Conservation (phyloP, 2,329 filamentous ascomycete species). For the Stachybotrys chartarum region DNA sequence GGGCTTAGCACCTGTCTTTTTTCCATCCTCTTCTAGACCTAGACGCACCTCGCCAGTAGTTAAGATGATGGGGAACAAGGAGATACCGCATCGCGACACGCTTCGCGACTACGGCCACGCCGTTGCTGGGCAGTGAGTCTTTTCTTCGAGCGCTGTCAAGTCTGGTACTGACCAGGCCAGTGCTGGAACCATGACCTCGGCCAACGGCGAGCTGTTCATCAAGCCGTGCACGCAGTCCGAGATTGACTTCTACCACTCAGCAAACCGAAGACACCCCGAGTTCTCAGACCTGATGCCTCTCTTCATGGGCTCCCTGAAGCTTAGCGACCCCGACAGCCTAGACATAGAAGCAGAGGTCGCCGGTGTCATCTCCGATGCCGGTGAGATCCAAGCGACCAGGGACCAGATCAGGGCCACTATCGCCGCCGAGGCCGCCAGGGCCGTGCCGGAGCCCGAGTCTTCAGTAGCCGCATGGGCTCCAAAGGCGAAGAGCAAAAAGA, state of each 20-base stretch:
- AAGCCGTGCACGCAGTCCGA: conserved; percentile 88
- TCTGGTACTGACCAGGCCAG: background rate
- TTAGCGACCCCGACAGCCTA: conserved; percentile 49
- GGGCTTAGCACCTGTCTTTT: background rate
- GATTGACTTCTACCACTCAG: conserved; percentile 82
- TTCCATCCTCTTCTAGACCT: background rate
- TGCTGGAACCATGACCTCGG: conserved; percentile 82
- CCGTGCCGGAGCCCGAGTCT: conserved; percentile 7
- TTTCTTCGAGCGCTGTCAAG: background rate
- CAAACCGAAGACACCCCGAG: conserved; percentile 55
- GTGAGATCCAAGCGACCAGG: conserved; percentile 22
- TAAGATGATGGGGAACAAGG: conserved; percentile 18
- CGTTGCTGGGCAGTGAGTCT: conserved; percentile 76
- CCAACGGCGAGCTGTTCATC: conserved; percentile 78
- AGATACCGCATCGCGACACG: conserved; percentile 50
- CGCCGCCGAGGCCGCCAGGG: conserved; percentile 21
- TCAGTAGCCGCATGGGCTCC: conserved; percentile 32
- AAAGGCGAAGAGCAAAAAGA: conserved; percentile 43
- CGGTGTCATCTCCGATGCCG: conserved; percentile 31
- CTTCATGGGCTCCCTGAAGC: conserved; percentile 71
- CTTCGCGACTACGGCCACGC: conserved; percentile 66
- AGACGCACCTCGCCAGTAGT: background rate
- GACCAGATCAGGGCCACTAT: conserved; percentile 25
- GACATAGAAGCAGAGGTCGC: conserved; percentile 41
- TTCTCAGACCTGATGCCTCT: conserved; percentile 77